phyloP scores from a whole-genome alignment of 2,329 filamentous ascomycete species.

The Aspergillus alliaceus region DNA sequence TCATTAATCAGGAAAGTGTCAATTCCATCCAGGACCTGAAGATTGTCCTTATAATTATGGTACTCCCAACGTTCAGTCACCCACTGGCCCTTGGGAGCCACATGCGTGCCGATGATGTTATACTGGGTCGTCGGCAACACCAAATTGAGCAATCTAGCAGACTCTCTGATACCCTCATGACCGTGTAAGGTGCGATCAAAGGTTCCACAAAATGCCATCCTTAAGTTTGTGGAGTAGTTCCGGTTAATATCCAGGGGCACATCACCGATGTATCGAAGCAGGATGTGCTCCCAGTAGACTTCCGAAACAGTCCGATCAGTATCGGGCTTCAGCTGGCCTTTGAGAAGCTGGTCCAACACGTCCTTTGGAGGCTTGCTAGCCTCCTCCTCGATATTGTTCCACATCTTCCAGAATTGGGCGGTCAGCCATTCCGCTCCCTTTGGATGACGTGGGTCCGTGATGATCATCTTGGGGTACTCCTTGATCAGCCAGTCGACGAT shows the following conservation, averaged over 20 bases:
- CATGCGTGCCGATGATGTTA: constrained; percentile 4
- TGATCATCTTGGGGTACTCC: neutral
- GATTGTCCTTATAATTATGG: neutral
- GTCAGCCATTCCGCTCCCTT: constrained; percentile 5
- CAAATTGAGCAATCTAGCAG: constrained; percentile 6
- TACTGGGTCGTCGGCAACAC: constrained; percentile 8
- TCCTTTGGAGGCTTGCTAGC: constrained; percentile 3
- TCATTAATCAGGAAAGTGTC: constrained; percentile 9
- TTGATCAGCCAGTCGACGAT: constrained; percentile 1
- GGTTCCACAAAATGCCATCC: constrained; percentile 6
- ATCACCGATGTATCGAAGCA: constrained; percentile 13
- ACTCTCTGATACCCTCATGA: constrained; percentile 7
- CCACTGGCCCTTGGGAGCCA: constrained; percentile 1
- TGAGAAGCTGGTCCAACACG: constrained; percentile 5
- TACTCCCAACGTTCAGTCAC: constrained; percentile 12
- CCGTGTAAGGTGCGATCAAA: constrained; percentile 5
- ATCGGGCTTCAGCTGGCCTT: neutral
- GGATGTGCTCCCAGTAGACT: constrained; percentile 14
- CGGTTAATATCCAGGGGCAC: constrained; percentile 7
- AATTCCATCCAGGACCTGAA: constrained; percentile 8
- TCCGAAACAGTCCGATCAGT: constrained; percentile 2
- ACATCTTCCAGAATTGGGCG: constrained; percentile 2
- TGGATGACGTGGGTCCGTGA: constrained; percentile 5
- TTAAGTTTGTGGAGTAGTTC: constrained; percentile 6
- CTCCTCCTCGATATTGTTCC: neutral